These are phyloP conservation scores for Neocatenulostroma microsporum DNA, from an alignment of 2,329 filamentous ascomycete genomes.

Conservation along the genomic window DNA sequence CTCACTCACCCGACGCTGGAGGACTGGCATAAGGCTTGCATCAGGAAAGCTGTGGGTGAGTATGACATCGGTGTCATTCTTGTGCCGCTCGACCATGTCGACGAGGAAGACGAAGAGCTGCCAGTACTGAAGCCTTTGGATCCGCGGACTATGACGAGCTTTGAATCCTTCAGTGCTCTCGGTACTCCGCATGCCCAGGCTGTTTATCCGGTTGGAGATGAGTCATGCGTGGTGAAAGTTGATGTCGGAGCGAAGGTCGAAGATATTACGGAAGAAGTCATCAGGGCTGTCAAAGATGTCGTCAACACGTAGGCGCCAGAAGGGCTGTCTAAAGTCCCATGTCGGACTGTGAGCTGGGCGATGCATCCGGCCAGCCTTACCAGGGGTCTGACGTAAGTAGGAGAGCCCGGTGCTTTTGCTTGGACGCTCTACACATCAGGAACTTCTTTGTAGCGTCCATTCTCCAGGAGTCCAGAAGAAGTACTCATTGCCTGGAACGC, in stretches of 20 bases:
- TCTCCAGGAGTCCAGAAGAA: too few relatives aligned
- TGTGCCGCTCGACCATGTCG: slow-evolving; percentile 7
- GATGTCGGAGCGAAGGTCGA: slow-evolving; percentile 1
- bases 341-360: too few relatives aligned
- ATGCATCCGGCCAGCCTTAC: too few relatives aligned
- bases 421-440: too few relatives aligned
- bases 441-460: too few relatives aligned
- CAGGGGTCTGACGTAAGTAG: too few relatives aligned
- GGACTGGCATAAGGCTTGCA: slow-evolving; percentile 7
- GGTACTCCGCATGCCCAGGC: slow-evolving; percentile 1
- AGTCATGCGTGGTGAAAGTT: slow-evolving; percentile 5
- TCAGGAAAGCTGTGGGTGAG: slow-evolving; percentile 4
- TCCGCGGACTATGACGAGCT: slow-evolving; percentile 8
- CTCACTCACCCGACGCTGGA: slow-evolving; percentile 8
- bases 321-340: too few relatives aligned
- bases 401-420: too few relatives aligned
- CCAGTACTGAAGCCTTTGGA: slow-evolving; percentile 6
- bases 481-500: too few relatives aligned
- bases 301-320: slow-evolving; percentile 7
- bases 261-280: slow-evolving; percentile 4
- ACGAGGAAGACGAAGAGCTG: slow-evolving; percentile 6
- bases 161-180: slow-evolving; percentile 3
- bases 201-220: slow-evolving; percentile 2
- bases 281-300: slow-evolving; percentile 4
- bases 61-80: slow-evolving; percentile 10